phyloP scores from a whole-genome alignment of 2,329 filamentous ascomycete species.

The Diaporthe citrichinensis region DNA sequence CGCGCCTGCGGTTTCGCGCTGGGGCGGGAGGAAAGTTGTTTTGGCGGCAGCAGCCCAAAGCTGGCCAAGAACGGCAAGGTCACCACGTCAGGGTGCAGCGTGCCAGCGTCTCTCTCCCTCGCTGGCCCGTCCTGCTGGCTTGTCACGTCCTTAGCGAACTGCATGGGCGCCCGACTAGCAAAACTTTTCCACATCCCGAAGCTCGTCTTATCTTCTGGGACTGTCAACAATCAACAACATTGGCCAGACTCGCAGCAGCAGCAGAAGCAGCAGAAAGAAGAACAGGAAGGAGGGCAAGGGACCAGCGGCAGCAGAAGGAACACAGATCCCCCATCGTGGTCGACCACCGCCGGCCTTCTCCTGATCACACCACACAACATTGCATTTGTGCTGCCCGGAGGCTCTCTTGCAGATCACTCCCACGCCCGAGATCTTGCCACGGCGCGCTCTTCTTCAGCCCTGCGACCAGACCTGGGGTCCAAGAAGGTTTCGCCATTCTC shows the following conservation, averaged over 20 bases:
- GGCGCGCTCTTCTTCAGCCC: slow-evolving; percentile 24
- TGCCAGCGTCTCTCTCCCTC: slow-evolving; percentile 21
- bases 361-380: slow-evolving; percentile 14
- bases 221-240: slow-evolving; percentile 32
- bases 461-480: slow-evolving; percentile 16
- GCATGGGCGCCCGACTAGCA: slow-evolving; percentile 31
- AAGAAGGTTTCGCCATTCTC: slow-evolving; percentile 19
- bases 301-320: neutral
- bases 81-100: slow-evolving; percentile 19
- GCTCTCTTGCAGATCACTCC: slow-evolving; percentile 29
- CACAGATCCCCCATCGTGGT: neutral
- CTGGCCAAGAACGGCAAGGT: slow-evolving; percentile 16
- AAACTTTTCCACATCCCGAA: slow-evolving; percentile 29
- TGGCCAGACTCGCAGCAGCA: slow-evolving; percentile 13
- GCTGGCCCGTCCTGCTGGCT: slow-evolving; percentile 10
- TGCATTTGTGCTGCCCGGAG: slow-evolving; percentile 9
- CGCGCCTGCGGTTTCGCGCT: slow-evolving; percentile 37
- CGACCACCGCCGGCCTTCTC: neutral
- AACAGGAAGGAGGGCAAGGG: neutral
- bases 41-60: slow-evolving; percentile 22
- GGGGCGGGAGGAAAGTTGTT: slow-evolving; percentile 15
- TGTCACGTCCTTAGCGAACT: slow-evolving; percentile 27
- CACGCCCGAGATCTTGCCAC: slow-evolving; percentile 32
- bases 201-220: slow-evolving; percentile 9
- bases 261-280: neutral